Base-by-base conservation (phyloP, 768 basidiomycete species). In the Russula griseocarnosa region DNA sequence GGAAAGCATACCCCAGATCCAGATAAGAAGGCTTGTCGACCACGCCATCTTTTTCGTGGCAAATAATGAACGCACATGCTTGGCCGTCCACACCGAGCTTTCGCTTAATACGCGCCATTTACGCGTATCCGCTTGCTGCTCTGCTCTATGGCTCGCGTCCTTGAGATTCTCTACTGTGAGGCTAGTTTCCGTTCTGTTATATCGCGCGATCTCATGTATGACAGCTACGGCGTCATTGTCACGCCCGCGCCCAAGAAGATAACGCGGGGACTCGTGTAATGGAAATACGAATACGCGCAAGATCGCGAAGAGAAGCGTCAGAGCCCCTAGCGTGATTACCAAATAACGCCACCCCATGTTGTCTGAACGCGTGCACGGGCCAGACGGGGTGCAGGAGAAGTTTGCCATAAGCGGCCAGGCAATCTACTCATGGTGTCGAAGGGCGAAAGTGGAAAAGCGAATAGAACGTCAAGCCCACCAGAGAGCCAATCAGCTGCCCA, bases 281-380 rank as follows among this genome's bases (percentile, higher is more conserved):
- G 73, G 72, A 74, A 86, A 85, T 30, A 76, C 67, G 70, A 83
- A 81, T 72, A 83, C 78, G 46, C 84, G 81, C 66, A 82, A 62
- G 13, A 70, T 74, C 78, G 82, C 85, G n/a, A 84, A 71, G 58
- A 83, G 62, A 42, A 86, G 74, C 28, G 78, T 83, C 46, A 85
- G 65, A 10, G 77, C 82, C 3, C 84, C 83, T 44, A 84, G 78
- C 0, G 77, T 76, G 70, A 83, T 79, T 36, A 84, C 73, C 28
- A 84, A 77, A 69, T 86, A 85, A 32, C 85, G 76, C 85, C 85
- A 86, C 26, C 85, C 84, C 84, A 83, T 85, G 66, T 86, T 86
- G 22, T 80, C 66, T 3, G 75, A 70, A 54, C 74, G 77, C 42
- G 75, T 62, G 64, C 82, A 82, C 3, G 74, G 68, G 3, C 71